Conservation (phyloP, 495 filamentous ascomycete species). For the Podospora comata region DNA sequence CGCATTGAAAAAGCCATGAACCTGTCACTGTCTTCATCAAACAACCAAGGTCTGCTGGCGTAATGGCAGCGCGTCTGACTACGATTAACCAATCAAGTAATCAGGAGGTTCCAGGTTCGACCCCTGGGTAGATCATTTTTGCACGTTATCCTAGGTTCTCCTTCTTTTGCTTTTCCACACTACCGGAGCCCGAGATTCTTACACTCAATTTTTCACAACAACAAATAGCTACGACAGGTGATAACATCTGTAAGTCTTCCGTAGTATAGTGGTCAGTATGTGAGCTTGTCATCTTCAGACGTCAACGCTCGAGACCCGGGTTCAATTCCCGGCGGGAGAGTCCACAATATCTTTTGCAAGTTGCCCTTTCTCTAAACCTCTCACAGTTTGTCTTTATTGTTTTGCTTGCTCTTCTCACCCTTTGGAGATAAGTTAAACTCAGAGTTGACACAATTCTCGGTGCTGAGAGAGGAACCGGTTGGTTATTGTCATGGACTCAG, state of each 20-base stretch:
- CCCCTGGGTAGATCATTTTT: constrained; percentile 4
- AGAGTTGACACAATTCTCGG: too few relatives aligned
- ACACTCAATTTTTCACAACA: too few relatives aligned
- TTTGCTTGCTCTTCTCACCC: too few relatives aligned
- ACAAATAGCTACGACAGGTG: background rate
- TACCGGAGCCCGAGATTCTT: background rate
- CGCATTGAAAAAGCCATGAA: too few relatives aligned
- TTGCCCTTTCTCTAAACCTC: too few relatives aligned
- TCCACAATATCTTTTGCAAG: background rate
- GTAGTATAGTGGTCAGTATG: constrained; percentile 8
- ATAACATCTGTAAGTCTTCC: background rate
- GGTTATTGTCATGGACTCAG: too few relatives aligned
- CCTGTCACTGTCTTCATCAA: background rate
- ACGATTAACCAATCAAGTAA: background rate
- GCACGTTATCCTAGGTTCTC: background rate
- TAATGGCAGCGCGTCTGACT: constrained; percentile 6
- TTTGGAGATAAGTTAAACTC: too few relatives aligned
- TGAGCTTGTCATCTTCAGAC: constrained; percentile 1
- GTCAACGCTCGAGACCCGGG: constrained; percentile 3
- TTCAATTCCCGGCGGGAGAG: constrained; percentile 7
- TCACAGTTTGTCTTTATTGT: too few relatives aligned
- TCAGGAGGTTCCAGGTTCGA: constrained; percentile 7
- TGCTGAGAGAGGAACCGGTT: too few relatives aligned
- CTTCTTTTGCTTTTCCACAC: background rate
- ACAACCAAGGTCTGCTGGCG: background rate